Percentiles rank a stretch among this genome's conserved stretches.
Conservation (phyloP, 108 stramenopile genomes). For the Skeletonema tropicum region DNA sequence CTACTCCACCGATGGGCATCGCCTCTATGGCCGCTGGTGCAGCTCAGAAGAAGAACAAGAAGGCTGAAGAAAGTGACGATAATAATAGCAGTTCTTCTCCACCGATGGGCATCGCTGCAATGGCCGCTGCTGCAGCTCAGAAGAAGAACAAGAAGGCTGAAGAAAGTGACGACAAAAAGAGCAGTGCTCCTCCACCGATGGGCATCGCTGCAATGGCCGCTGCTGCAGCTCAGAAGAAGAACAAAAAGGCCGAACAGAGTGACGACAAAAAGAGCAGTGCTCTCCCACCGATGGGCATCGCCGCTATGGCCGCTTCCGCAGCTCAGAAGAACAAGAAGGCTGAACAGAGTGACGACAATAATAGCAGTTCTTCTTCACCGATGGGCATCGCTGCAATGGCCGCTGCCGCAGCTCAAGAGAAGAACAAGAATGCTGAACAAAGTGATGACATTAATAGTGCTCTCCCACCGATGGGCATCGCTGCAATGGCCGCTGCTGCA, state of each 20-base stretch:
- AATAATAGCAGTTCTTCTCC: background rate
- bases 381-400: conserved; percentile 13
- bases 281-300: conserved; percentile 1
- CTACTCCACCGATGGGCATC: background rate
- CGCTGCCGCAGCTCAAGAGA: background rate
- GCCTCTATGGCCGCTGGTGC: conserved; percentile 8
- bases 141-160: conserved; percentile 9
- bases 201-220: conserved; percentile 17
- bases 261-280: background rate
- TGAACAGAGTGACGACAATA: background rate
- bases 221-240: conserved; percentile 4
- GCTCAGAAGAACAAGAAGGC: conserved; percentile 8
- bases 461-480: background rate
- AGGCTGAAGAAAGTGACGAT: no score
- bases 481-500: conserved; percentile 8
- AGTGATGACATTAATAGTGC: background rate
- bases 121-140: conserved; percentile 10
- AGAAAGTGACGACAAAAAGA: no score
- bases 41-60: background rate
- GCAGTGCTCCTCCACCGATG: conserved; percentile 1
- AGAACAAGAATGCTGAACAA: background rate
- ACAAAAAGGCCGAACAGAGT: background rate
- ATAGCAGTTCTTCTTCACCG: background rate
- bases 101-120: background rate
- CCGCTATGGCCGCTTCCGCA: conserved; percentile 8